Percentiles rank a stretch among this genome's conserved stretches.
phyloP scores from a whole-genome alignment of 2,329 filamentous ascomycete genomes.

The Alternaria metachromatica region DNA sequence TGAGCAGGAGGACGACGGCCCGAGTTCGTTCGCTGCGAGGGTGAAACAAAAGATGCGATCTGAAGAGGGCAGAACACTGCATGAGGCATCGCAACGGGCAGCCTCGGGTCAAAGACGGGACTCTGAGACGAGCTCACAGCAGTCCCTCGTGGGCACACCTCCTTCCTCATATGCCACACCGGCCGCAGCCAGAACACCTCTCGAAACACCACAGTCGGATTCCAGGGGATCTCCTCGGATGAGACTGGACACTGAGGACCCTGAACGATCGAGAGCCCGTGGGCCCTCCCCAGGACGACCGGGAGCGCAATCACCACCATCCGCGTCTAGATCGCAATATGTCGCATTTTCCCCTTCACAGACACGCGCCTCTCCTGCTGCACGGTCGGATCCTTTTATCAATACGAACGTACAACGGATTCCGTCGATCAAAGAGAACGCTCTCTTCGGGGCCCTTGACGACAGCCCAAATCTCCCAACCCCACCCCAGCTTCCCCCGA shows the following conservation, averaged over 20 bases:
- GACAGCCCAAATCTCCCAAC: conserved; percentile 30
- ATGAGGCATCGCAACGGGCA: conserved; percentile 49
- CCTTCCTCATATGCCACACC: conserved; percentile 27
- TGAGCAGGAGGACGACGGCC: conserved; percentile 32
- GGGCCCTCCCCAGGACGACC: conserved; percentile 35
- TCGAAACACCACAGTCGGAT: conserved; percentile 20
- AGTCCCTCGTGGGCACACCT: conserved; percentile 32
- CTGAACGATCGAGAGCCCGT: conserved; percentile 39
- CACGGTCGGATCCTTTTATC: conserved; percentile 29
- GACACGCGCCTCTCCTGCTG: conserved; percentile 27
- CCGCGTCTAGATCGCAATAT: conserved; percentile 37
- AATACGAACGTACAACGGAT: conserved; percentile 25
- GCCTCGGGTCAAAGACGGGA: conserved; percentile 28
- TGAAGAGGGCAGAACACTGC: conserved; percentile 60
- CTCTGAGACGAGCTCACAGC: conserved; percentile 41
- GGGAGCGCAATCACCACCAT: conserved; percentile 10
- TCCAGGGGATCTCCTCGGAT: conserved; percentile 21
- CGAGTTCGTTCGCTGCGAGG: conserved; percentile 54
- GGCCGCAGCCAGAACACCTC: conserved; percentile 30
- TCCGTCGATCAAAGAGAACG: conserved; percentile 20
- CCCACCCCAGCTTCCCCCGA: conserved; percentile 31
- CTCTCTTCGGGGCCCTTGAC: conserved; percentile 22
- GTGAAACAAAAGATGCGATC: conserved; percentile 60
- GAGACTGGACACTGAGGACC: conserved; percentile 33
- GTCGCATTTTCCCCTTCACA: conserved; percentile 34